Conservation (phyloP, 176 grass and related monocot species). For the Triticum timopheevii region DNA sequence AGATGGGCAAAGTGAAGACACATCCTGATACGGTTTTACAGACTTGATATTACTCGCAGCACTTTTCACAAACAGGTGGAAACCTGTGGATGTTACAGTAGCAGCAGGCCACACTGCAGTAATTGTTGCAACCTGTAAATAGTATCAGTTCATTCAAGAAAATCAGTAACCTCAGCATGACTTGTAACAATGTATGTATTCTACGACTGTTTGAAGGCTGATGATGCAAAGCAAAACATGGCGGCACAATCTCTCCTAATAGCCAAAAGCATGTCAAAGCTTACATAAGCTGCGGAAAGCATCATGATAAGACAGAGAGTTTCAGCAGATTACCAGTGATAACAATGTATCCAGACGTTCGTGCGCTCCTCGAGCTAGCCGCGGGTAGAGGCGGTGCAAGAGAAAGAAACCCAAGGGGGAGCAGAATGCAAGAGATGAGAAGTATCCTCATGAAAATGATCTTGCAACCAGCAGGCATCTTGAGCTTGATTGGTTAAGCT, state of each 20-base stretch:
- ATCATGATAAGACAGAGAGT: neutral
- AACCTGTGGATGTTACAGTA: constrained; percentile 44
- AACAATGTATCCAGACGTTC: constrained; percentile 15
- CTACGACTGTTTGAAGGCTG: neutral
- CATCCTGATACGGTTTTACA: too few relatives aligned
- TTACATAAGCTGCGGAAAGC: neutral
- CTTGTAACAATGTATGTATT: neutral
- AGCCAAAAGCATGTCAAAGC: neutral
- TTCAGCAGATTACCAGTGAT: constrained; percentile 16
- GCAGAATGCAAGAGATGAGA: constrained; percentile 3
- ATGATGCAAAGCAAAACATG: neutral
- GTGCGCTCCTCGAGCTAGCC: neutral
- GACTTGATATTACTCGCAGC: constrained; percentile 21
- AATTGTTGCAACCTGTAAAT: constrained; percentile 41
- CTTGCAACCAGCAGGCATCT: constrained; percentile 2
- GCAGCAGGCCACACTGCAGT: constrained; percentile 42
- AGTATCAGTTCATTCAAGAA: neutral
- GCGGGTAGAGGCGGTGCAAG: neutral
- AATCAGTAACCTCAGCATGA: neutral
- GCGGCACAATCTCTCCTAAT: neutral
- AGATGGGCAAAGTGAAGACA: neutral
- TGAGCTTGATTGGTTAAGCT: constrained; percentile 16
- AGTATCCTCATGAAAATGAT: neutral
- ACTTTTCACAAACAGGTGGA: constrained; percentile 43
- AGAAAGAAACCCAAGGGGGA: constrained; percentile 1